Conservation (phyloP, 169 alveolate genomes). For the Eimeria maxima region DNA sequence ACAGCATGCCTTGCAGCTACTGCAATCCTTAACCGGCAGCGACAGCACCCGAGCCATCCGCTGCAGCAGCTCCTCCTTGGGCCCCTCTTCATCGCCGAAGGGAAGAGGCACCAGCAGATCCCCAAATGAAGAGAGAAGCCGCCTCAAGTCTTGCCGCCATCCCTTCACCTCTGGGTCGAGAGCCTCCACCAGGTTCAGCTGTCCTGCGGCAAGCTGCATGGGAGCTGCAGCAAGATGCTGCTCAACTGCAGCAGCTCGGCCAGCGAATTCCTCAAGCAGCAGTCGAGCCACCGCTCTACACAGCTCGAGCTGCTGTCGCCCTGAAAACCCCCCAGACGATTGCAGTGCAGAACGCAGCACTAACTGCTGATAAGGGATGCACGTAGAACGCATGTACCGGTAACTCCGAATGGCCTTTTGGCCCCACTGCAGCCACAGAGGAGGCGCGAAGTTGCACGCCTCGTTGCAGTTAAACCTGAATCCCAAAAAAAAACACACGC, state of each 20-base stretch:
- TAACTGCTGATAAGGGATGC: conserved; percentile 88
- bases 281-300: conserved; percentile 58
- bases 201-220: conserved; percentile 68
- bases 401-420: conserved; percentile 87
- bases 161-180: conserved; percentile 35
- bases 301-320: conserved; percentile 62
- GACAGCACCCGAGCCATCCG: conserved; percentile 43
- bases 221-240: conserved; percentile 57
- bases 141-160: conserved; percentile 15
- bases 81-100: conserved; percentile 19
- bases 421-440: conserved; percentile 93
- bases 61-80: conserved; percentile 55
- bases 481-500: neutral
- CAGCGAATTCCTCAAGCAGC: conserved; percentile 51
- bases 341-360: conserved; percentile 69
- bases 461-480: conserved; percentile 95
- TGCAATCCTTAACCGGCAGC: conserved; percentile 81
- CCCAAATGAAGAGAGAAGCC: conserved; percentile 19
- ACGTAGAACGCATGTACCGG: conserved; percentile 88
- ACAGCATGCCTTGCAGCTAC: conserved; percentile 77
- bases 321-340: conserved; percentile 34
- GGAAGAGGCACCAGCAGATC: conserved; percentile 37
- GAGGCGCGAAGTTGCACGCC: conserved; percentile 97
- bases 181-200: conserved; percentile 32
- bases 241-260: conserved; percentile 39